Conservation (phyloP, 202 grass and related monocot species). For the Digitaria exilis region DNA sequence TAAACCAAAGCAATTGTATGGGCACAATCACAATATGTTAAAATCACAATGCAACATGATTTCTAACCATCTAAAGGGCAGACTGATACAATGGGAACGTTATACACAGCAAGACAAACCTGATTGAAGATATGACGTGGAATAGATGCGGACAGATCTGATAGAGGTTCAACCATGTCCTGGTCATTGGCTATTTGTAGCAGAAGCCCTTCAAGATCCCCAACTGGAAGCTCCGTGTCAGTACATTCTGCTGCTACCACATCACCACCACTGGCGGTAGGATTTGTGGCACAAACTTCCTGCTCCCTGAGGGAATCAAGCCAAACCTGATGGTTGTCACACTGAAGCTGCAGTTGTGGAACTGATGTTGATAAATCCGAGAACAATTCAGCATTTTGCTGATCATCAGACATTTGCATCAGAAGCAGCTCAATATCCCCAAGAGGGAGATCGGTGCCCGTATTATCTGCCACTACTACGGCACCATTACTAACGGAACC, state of each 20-base stretch:
- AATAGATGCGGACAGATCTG: constrained; percentile 36
- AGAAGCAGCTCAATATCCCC: constrained; percentile 48
- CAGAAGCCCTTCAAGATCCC: constrained; percentile 69
- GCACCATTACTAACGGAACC: neutral
- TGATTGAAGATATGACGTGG: neutral
- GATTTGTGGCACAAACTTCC: constrained; percentile 31
- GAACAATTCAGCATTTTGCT: constrained; percentile 18
- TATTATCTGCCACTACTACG: neutral
- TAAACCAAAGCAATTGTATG: neutral
- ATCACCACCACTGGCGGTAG: constrained; percentile 10
- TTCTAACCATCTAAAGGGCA: neutral
- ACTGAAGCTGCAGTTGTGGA: constrained; percentile 33
- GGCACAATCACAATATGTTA: neutral
- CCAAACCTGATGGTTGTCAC: neutral
- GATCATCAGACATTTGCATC: constrained; percentile 48
- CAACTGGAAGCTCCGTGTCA: constrained; percentile 39
- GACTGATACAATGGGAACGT: neutral
- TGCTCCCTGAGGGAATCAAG: too few species aligned
- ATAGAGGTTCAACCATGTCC: constrained; percentile 22
- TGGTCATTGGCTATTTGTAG: constrained; percentile 60
- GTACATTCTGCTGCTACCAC: constrained; percentile 2
- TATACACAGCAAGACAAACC: constrained; percentile 38
- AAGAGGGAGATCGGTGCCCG: constrained; percentile 37
- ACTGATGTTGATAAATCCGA: constrained; percentile 8
- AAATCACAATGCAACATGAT: neutral